Percentiles rank a stretch among this genome's conserved stretches.
Conservation (phyloP, 73 alveolate species). For the Paramecium biaurelia region DNA sequence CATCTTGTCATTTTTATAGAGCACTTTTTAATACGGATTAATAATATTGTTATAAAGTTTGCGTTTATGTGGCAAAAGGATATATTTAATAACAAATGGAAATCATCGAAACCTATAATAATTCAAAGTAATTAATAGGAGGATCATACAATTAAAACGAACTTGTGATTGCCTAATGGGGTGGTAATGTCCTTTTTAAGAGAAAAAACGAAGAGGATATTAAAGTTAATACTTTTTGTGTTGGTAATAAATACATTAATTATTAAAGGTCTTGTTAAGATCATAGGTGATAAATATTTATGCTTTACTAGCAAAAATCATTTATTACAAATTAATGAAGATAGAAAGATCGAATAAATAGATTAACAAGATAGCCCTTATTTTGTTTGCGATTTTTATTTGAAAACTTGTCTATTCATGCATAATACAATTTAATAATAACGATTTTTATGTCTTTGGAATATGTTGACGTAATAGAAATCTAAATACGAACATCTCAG, state of each 20-base stretch:
- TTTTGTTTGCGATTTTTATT: not conserved
- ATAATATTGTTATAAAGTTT: not conserved
- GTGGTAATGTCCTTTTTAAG: not conserved
- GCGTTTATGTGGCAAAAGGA: not conserved
- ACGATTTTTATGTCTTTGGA: conserved; percentile 1
- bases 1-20: not conserved
- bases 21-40: not conserved
- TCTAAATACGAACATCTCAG: not conserved
- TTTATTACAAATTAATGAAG: not conserved
- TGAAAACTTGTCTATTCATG: not conserved
- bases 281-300: not conserved
- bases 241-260: not conserved
- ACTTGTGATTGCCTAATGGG: not conserved
- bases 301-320: not conserved
- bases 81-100: not conserved
- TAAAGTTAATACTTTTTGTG: not conserved
- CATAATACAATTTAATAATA: not conserved
- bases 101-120: not conserved
- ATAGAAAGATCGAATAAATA: not conserved
- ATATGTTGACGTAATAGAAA: not conserved
- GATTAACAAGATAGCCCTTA: not conserved
- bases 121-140: not conserved
- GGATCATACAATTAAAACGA: not conserved
- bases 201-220: not conserved
- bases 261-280: not conserved